A percentile compares a stretch with the other conserved stretches of the same genome.
Conservation (phyloP, 306 rosid species). For the Adenanthera pavonina region DNA sequence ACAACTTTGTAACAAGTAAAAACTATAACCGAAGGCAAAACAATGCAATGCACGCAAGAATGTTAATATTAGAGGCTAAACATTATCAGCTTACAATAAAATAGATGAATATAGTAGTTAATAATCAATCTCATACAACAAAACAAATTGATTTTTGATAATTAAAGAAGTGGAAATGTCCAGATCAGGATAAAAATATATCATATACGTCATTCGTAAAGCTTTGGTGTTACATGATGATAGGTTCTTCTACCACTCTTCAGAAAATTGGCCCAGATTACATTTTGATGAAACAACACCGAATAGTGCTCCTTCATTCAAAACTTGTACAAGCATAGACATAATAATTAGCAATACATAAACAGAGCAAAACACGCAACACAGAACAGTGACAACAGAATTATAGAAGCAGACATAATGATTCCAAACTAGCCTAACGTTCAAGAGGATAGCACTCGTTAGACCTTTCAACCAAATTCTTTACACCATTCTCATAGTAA, state of each 20-base stretch:
- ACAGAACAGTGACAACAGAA: neutral
- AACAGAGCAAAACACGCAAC: neutral
- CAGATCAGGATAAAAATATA: neutral
- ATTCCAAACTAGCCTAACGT: neutral
- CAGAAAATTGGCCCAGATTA: no score
- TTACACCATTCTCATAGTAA: neutral
- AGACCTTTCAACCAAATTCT: neutral
- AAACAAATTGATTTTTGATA: neutral
- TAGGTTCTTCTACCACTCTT: no score
- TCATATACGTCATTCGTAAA: neutral
- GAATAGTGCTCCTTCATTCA: neutral
- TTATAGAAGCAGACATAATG: neutral
- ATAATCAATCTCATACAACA: constrained; percentile 12
- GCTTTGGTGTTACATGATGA: neutral
- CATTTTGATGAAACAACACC: no score
- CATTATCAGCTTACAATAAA: neutral
- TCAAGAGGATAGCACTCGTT: neutral
- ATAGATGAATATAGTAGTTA: neutral
- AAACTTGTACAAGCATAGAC: neutral
- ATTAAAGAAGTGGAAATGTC: constrained; percentile 10
- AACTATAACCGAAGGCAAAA: constrained; percentile 4
- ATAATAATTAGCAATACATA: neutral
- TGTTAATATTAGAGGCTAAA: constrained; percentile 25
- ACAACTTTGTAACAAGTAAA: constrained; percentile 24
- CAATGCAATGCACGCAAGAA: neutral